Evolutionary conservation across 1,139 yeast species (phyloP), one percentile per base, ranked within the genome.

Genomic region (Nakaseomyces glabratus): DNA sequence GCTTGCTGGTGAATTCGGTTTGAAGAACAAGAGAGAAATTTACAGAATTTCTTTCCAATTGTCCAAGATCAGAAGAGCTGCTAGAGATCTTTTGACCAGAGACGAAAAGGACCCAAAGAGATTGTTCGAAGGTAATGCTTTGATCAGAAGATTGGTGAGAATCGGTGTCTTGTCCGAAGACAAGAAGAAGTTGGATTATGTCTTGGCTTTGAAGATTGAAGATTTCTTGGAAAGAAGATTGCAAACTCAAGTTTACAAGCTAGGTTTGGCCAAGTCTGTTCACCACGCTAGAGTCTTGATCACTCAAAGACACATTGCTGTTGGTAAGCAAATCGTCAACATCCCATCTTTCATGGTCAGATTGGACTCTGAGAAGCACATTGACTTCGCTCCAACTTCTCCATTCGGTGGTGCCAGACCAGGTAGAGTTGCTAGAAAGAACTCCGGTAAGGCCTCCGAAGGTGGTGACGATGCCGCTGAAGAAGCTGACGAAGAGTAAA

Each of bases 371-470:
- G 98, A 90, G 75, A 90, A 90, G 84, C 98, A 93, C 86, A 86
- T 90, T 72, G 98, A 90, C 79, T 90, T 90, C 61, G 94, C 98
- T 61, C 81, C 88, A 67, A 85, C 84, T 69, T 90, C 98, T 55
- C 98, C 99, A 70, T 90, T 84, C 85, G 98, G 98, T 68, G 98
- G 98, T 75, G 98, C 96, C 60, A 90, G 98, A 76, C 93, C 98
- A 60, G 99, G 99, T 69, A 93, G 98, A 79, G 95, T 85, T 63
- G 93, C 93, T 81, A 86, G 98, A 84, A 88, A 76, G 75, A 77
- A 82, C 78, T 82, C 80, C 67, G 78, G 71, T 65, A 78, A 74
- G 67, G 62, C 64, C 48, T 56, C 65, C 39, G 67, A 63, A 49
- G 77, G 65, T 56, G 74, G 63, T 52, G 86, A 39, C 20, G 53